Conservation (phyloP, 1,139 yeast genomes). For the Casaregolazyma lundiana region DNA sequence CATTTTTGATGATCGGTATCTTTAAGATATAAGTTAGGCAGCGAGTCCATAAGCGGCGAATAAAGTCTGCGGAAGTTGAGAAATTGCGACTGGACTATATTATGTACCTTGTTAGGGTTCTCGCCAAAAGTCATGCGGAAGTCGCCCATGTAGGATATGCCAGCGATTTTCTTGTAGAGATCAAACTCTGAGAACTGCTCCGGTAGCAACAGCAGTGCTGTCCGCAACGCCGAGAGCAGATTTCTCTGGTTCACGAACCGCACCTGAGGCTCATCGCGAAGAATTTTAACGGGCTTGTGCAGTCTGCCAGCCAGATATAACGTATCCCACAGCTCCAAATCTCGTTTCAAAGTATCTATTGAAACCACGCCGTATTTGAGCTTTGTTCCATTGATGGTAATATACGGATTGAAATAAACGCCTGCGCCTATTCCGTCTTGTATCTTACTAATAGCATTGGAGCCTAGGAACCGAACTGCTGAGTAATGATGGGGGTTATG, state of each 20-base stretch:
- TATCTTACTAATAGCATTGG: slow-evolving; percentile 52
- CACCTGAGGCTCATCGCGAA: slow-evolving; percentile 58
- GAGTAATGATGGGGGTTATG: slow-evolving; percentile 77
- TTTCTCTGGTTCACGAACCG: slow-evolving; percentile 70
- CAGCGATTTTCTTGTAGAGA: slow-evolving; percentile 72
- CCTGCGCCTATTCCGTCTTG: slow-evolving; percentile 78
- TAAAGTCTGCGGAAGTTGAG: slow-evolving; percentile 65
- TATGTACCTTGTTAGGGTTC: slow-evolving; percentile 80
- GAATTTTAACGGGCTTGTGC: slow-evolving; percentile 85
- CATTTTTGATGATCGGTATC: slow-evolving; percentile 18
- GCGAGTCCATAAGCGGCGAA: slow-evolving; percentile 56
- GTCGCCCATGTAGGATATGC: slow-evolving; percentile 85
- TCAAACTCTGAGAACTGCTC: slow-evolving; percentile 54
- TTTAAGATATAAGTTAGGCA: slow-evolving; percentile 33
- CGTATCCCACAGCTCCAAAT: slow-evolving; percentile 76
- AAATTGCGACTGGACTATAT: slow-evolving; percentile 78
- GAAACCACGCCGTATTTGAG: slow-evolving; percentile 88
- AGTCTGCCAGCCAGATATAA: slow-evolving; percentile 88
- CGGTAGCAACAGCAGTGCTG: slow-evolving; percentile 60
- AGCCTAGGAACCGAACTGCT: slow-evolving; percentile 54
- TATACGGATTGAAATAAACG: slow-evolving; percentile 89
- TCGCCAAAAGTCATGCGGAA: slow-evolving; percentile 84
- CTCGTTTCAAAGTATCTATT: slow-evolving; percentile 54
- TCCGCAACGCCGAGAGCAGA: slow-evolving; percentile 68
- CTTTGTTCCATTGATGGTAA: slow-evolving; percentile 54